Percentiles rank a stretch among this genome's conserved stretches.
These are phyloP conservation scores for Trichoderma orchidacearum DNA, from an alignment of 495 filamentous ascomycete genomes.

Conservation along the genomic window DNA sequence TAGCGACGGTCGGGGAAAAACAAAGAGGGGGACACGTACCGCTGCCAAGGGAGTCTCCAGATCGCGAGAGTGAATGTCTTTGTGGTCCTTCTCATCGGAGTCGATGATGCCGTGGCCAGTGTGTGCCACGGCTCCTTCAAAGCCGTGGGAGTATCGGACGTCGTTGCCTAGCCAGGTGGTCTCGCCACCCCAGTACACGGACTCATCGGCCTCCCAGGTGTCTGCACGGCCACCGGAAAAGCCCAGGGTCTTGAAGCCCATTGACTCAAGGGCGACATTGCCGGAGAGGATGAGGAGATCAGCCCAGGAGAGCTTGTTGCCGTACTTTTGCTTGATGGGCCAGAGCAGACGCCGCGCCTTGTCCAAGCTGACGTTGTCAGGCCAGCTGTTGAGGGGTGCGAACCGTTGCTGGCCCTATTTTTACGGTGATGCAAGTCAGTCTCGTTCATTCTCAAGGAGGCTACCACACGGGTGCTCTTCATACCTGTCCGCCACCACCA, in stretches of 20 bases:
- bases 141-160: slow-evolving; percentile 42
- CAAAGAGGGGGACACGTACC: neutral
- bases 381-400: slow-evolving; percentile 68
- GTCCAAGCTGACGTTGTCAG: slow-evolving; percentile 62
- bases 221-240: slow-evolving; percentile 57
- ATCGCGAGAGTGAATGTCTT: slow-evolving; percentile 25
- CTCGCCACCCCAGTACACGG: slow-evolving; percentile 63
- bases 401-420: slow-evolving; percentile 39
- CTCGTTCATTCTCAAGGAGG: too few relatives aligned
- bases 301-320: slow-evolving; percentile 67
- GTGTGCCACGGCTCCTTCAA: slow-evolving; percentile 23
- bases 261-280: slow-evolving; percentile 62
- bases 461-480: slow-evolving; percentile 17
- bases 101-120: slow-evolving; percentile 27
- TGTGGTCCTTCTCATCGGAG: neutral
- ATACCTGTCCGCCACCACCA: slow-evolving; percentile 54
- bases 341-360: slow-evolving; percentile 65
- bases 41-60: slow-evolving; percentile 50
- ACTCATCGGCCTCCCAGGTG: slow-evolving; percentile 57
- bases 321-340: slow-evolving; percentile 74
- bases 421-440: neutral
- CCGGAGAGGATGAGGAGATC: slow-evolving; percentile 55
- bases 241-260: slow-evolving; percentile 61
- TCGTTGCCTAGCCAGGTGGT: slow-evolving; percentile 59
- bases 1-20: too few relatives aligned